phyloP scores from a whole-genome alignment of 768 basidiomycete species.

The Sistotremastrum niveocremeum region DNA sequence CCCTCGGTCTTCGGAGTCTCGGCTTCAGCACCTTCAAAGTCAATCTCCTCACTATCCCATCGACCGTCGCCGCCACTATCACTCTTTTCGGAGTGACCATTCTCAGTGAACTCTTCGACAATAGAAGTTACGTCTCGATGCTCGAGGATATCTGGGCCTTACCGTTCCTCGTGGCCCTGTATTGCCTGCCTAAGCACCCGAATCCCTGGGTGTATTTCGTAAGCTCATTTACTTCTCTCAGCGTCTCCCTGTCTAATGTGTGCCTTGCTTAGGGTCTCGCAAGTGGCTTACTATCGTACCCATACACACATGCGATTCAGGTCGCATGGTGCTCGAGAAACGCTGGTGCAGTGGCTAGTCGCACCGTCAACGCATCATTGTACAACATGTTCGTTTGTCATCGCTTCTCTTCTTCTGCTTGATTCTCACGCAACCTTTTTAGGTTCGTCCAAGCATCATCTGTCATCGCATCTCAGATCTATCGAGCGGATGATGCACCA shows the following conservation, averaged over 20 bases:
- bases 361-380: slow-evolving; percentile 30
- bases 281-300: slow-evolving; percentile 22
- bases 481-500: slow-evolving; percentile 35
- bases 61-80: slow-evolving; percentile 24
- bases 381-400: slow-evolving; percentile 54
- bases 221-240: slow-evolving; percentile 8
- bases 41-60: slow-evolving; percentile 50
- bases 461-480: slow-evolving; percentile 25
- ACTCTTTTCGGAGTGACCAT: slow-evolving; percentile 24
- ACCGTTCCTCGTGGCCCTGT: slow-evolving; percentile 43
- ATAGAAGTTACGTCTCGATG: slow-evolving; percentile 38
- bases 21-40: slow-evolving; percentile 52
- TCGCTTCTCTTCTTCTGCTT: slow-evolving; percentile 18
- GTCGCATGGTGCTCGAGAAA: slow-evolving; percentile 50
- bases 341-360: slow-evolving; percentile 43
- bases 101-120: slow-evolving; percentile 42
- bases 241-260: slow-evolving; percentile 29
- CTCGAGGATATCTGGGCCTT: slow-evolving; percentile 49
- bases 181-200: slow-evolving; percentile 33
- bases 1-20: slow-evolving; percentile 44
- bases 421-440: background rate
- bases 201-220: slow-evolving; percentile 43
- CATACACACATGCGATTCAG: slow-evolving; percentile 24
- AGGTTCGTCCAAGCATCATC: background rate
- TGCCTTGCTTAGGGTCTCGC: slow-evolving; percentile 10